Conservation (phyloP, 345 rosid genomes). For the Aquilaria sinensis region DNA sequence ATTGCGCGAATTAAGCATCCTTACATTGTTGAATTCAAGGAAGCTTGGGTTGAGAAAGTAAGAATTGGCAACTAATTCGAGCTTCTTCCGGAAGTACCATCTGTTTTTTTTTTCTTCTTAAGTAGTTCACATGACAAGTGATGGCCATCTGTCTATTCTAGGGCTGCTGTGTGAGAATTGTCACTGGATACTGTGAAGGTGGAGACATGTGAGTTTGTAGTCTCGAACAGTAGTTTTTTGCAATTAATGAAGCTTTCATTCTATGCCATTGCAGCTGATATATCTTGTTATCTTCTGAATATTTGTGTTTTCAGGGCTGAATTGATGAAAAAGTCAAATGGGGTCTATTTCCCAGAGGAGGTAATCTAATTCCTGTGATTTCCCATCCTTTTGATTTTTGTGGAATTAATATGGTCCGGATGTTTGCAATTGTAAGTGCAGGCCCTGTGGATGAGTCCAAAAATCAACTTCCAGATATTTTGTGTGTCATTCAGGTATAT, state of each 20-base stretch:
- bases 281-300: constrained; percentile 1
- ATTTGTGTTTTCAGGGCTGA: constrained; percentile 51
- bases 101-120: neutral
- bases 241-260: constrained; percentile 3
- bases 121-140: constrained; percentile 7
- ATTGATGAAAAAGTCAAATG: constrained; percentile 82
- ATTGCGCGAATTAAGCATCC: constrained; percentile 86
- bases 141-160: constrained; percentile 21
- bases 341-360: constrained; percentile 80
- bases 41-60: no score
- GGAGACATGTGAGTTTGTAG: constrained; percentile 83
- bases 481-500: no score
- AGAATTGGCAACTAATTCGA: neutral
- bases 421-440: no score
- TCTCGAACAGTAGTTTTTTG: constrained; percentile 7
- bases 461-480: no score
- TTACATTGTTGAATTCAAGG: constrained; percentile 81
- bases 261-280: neutral
- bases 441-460: no score
- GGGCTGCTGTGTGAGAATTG: constrained; percentile 95
- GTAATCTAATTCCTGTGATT: constrained; percentile 18
- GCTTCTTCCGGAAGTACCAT: neutral
- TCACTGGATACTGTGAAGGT: constrained; percentile 93
- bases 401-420: no score
- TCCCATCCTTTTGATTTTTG: no score